Conservation (phyloP, 1,284 basidiomycete species). For the Fomitiporia mediterranea region DNA sequence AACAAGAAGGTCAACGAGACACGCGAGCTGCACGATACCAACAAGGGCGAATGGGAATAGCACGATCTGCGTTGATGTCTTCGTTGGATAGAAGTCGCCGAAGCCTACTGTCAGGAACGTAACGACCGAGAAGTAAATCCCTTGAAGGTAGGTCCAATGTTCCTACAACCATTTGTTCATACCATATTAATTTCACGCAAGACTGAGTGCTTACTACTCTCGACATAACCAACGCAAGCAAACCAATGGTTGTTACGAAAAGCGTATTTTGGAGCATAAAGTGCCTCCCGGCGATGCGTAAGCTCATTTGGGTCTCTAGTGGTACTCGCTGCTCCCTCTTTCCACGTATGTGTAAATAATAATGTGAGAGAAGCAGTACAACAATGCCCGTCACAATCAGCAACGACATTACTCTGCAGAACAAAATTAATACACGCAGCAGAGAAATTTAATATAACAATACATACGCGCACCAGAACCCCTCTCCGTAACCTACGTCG, state of each 20-base stretch:
- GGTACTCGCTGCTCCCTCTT: slow-evolving; percentile 12
- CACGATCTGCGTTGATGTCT: slow-evolving; percentile 48
- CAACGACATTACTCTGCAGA: slow-evolving; percentile 31
- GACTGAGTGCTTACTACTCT: slow-evolving; percentile 18
- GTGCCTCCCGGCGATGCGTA: slow-evolving; percentile 32
- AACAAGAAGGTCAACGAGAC: slow-evolving; percentile 17
- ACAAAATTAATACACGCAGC: background rate
- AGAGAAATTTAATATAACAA: no score
- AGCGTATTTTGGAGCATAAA: slow-evolving; percentile 38
- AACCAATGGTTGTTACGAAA: slow-evolving; percentile 32
- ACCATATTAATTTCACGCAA: background rate
- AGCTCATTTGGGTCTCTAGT: slow-evolving; percentile 25
- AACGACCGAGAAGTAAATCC: slow-evolving; percentile 65
- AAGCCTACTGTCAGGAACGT: slow-evolving; percentile 77
- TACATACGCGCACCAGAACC: slow-evolving; percentile 38
- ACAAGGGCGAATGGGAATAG: slow-evolving; percentile 52
- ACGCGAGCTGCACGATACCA: slow-evolving; percentile 55
- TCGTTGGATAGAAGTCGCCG: slow-evolving; percentile 63
- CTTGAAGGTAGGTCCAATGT: slow-evolving; percentile 29
- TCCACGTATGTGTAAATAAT: slow-evolving; percentile 29
- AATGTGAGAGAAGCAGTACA: slow-evolving; percentile 33
- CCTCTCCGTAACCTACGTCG: slow-evolving; percentile 32
- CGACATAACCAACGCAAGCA: slow-evolving; percentile 23
- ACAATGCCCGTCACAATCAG: slow-evolving; percentile 33
- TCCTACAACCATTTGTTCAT: slow-evolving; percentile 16